Evolutionary conservation across 768 basidiomycete species (phyloP), one percentile per base, ranked within the genome.

Genomic region (Tulasnella sp.): DNA sequence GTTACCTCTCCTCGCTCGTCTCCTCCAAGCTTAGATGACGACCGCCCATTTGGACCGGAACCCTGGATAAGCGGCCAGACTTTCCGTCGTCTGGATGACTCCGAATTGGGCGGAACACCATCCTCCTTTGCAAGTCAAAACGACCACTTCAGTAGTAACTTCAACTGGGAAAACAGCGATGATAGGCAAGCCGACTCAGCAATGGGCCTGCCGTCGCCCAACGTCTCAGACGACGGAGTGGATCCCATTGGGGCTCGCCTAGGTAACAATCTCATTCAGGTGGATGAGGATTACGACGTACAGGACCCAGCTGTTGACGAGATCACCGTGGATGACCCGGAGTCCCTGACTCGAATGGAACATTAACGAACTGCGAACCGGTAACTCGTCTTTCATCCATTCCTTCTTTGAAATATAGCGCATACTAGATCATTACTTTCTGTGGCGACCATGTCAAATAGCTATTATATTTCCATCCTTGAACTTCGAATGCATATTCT

Each of bases 221-320:
- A 40, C 71, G 71, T 72, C 16, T 72, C 71, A 23, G 71, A 72
- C 44, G 71, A 72, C 16, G 71, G 44, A 26, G 37, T 72, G 20
- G 71, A 46, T 37, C 29, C 37, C 13, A 13, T 35, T 32, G 39
- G 39, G 0, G 29, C 37, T n/a, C 71, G 71, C 16, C 26, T 70
- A 16, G 70, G 40, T 1, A 35, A 5, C 39, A 72, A 72, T 39
- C 32, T 40, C 3, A 40, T 72, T 15, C 39, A 40, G 16, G 39
- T 72, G 26, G 71, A 72, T 39, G 71, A 72, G 39, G 71, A 72
- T 37, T 72, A 72, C 37, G 71, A 72, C 71, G 39, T 29, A 23
- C 39, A 72, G n/a, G 44, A 72, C 37, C 39, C 71, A 26, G n/a
- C n/a, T 40, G 71, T 72, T 15, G 71, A 72, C 37, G 71, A 72